Base-by-base conservation (phyloP, 2,329 filamentous ascomycete species). In the Mycosphaerella sp. region DNA sequence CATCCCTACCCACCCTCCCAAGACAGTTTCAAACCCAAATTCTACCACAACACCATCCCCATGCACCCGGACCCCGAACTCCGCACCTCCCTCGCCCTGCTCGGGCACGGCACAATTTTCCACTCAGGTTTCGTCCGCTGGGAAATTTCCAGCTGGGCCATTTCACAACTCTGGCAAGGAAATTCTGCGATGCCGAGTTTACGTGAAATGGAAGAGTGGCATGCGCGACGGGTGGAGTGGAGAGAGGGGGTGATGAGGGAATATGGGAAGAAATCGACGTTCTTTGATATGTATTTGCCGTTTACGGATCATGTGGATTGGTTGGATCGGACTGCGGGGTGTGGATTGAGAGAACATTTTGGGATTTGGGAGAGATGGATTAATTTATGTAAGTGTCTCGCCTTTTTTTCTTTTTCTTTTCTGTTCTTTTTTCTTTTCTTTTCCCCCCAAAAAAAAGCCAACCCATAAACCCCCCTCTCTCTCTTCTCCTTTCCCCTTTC, bases 261-360 rank as follows among this genome's bases (percentile, higher is more conserved):
- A 2, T 38, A 48, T n/a, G 51, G 57, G 6, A 47, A 39, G 2
- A 10, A 17, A 26, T 48, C 54, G 1, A 62, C 57, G n/a, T 65
- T 66, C 44, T 59, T 65, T 43, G 17, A 47, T 1, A 58, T 56
- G 9, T 51, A 61, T 9, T 51, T 66, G 1, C 58, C 59, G n/a
- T 56, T 58, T 1, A 57, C 60, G 43, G 57, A 64, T 48, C 61
- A 62, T 17, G 51, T 64, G 17, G 46, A 48, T 6, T 73, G 68
- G 66, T 43, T 69, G 29, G 64, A 71, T 47, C 59, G 66, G 11
- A 64, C 60, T 10, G 66, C 69, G 1, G 70, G 69, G 6, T 64
- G 62, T 32, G 64, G 64, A 2, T 56, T 72, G 31, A 52, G 56
- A 29, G 56, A 66, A 49, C 64, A 67, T 39, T 61, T 72, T 12